Evolutionary conservation across 257 asterid species (phyloP).

Genomic region (Ajuga chamaepitys): DNA sequence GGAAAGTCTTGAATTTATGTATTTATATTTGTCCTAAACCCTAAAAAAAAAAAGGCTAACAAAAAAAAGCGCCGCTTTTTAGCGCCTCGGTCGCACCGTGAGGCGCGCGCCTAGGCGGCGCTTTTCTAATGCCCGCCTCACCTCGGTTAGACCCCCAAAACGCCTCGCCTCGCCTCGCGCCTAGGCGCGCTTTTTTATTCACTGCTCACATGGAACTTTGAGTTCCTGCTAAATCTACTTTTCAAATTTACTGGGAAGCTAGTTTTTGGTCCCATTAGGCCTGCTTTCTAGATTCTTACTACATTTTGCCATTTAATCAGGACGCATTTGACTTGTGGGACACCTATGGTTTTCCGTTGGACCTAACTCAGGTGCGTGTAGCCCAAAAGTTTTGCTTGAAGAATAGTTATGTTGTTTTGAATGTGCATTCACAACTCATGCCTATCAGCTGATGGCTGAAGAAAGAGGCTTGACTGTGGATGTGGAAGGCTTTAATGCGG

Average conservation of each 20-base stretch:
- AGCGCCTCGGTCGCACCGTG: no score
- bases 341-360: slow-evolving; percentile 94
- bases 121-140: no score
- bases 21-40: no score
- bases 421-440: slow-evolving; percentile 14
- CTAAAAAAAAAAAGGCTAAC: no score
- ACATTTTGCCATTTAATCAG: slow-evolving; percentile 36
- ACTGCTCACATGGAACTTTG: background rate
- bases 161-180: no score
- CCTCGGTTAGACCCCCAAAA: no score
- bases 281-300: slow-evolving; percentile 10
- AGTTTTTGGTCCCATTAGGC: background rate
- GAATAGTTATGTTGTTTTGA: background rate
- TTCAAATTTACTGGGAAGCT: background rate
- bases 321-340: slow-evolving; percentile 97
- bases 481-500: slow-evolving; percentile 55
- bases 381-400: background rate
- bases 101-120: no score
- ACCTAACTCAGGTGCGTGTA: slow-evolving; percentile 80
- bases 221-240: background rate
- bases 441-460: slow-evolving; percentile 88
- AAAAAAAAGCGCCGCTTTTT: no score
- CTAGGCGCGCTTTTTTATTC: no score
- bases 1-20: no score
- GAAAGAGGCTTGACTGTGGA: slow-evolving; percentile 89